phyloP scores from a whole-genome alignment of 2,329 filamentous ascomycete genomes.

The Purpureocillium takamizusanense region DNA sequence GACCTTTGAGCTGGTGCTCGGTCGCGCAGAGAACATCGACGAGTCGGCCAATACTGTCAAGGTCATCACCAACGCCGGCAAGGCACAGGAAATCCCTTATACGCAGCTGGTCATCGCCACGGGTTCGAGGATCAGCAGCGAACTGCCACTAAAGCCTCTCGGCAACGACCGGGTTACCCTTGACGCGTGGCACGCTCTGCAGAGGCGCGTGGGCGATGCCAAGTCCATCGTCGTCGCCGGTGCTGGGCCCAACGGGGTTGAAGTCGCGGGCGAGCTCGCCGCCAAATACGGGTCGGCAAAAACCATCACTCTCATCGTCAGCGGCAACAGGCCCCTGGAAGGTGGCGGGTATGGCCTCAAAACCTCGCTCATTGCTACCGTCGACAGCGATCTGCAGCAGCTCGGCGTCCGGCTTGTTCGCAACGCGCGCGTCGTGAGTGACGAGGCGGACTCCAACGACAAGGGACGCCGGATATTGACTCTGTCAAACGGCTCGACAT shows the following conservation, averaged over 20 bases:
- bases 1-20: conserved; percentile 40
- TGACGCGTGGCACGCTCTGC: conserved; percentile 22
- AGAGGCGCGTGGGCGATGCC: conserved; percentile 11
- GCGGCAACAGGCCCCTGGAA: conserved; percentile 2
- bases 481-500: conserved; percentile 19
- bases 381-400: conserved; percentile 13
- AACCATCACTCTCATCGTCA: conserved; percentile 12
- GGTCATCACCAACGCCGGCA: conserved; percentile 20
- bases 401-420: conserved; percentile 19
- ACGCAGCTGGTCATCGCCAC: conserved; percentile 46
- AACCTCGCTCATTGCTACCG: conserved; percentile 20
- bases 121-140: conserved; percentile 32
- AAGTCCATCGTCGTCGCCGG: conserved; percentile 28
- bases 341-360: neutral
- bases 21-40: conserved; percentile 29
- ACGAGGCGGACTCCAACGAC: conserved; percentile 2
- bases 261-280: conserved; percentile 25
- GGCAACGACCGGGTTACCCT: conserved; percentile 34
- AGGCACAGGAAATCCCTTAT: conserved; percentile 28
- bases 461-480: conserved; percentile 13
- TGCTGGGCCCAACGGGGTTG: conserved; percentile 27
- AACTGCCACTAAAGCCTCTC: conserved; percentile 37
- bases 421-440: conserved; percentile 16
- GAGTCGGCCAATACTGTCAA: conserved; percentile 24
- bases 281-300: conserved; percentile 15